phyloP scores from a whole-genome alignment of 2,329 filamentous ascomycete genomes.

The Coniochaeta prunicola region DNA sequence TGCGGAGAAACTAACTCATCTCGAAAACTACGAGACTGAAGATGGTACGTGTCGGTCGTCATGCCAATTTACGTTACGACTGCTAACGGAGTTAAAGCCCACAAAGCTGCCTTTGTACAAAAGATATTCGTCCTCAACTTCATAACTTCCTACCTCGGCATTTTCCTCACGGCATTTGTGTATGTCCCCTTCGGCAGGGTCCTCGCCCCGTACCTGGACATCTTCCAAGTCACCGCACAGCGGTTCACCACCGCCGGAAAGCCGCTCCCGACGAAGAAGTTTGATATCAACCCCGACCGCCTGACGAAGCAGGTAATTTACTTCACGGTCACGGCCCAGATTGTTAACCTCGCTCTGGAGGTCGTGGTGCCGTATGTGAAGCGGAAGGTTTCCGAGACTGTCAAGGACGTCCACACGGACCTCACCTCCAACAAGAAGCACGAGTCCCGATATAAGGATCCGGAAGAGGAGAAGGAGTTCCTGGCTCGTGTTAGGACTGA shows the following conservation, averaged over 20 bases:
- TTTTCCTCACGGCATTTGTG: conserved; percentile 88
- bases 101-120: conserved; percentile 76
- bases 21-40: conserved; percentile 88
- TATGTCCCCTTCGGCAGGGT: conserved; percentile 86
- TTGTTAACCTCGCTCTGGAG: conserved; percentile 82
- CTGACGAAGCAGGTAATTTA: conserved; percentile 91
- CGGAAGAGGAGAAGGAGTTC: conserved; percentile 72
- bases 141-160: conserved; percentile 87
- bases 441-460: conserved; percentile 47
- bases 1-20: conserved; percentile 69
- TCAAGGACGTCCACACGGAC: conserved; percentile 64
- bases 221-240: conserved; percentile 69
- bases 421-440: conserved; percentile 44
- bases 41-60: conserved; percentile 42
- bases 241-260: conserved; percentile 71
- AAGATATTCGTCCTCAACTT: conserved; percentile 97
- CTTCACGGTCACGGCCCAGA: conserved; percentile 88
- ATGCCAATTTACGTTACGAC: not conserved
- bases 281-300: conserved; percentile 75
- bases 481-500: conserved; percentile 75
- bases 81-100: conserved; percentile 38
- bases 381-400: conserved; percentile 68
- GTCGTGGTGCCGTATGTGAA: conserved; percentile 80
- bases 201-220: conserved; percentile 77
- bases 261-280: conserved; percentile 56